phyloP scores from a whole-genome alignment of 2,329 filamentous ascomycete genomes.

The Fusarium sp. region DNA sequence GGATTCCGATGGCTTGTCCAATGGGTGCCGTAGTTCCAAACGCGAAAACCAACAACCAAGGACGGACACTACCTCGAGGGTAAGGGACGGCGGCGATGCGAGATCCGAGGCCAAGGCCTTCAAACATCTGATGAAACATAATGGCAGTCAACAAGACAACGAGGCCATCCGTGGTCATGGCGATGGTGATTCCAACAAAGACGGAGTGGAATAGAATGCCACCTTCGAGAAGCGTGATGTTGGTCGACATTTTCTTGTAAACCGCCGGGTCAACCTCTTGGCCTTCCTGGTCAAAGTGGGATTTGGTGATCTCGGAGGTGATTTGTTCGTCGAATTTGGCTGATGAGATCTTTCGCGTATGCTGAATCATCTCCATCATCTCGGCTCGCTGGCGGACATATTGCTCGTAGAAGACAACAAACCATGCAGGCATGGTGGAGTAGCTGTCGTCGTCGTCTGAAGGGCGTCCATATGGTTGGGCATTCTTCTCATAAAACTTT shows the following conservation, averaged over 20 bases:
- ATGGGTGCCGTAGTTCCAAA: constrained; percentile 74
- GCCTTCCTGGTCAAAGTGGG: constrained; percentile 58
- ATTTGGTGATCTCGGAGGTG: constrained; percentile 44
- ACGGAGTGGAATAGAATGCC: constrained; percentile 85
- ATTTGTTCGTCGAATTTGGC: constrained; percentile 49
- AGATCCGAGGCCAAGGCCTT: constrained; percentile 76
- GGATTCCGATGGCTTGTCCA: constrained; percentile 72
- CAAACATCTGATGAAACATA: constrained; percentile 78
- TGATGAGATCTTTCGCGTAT: constrained; percentile 6
- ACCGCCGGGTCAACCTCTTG: constrained; percentile 58
- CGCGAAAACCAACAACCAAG: constrained; percentile 71
- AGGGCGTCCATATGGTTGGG: constrained; percentile 35
- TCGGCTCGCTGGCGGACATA: constrained; percentile 71
- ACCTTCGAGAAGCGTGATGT: constrained; percentile 80
- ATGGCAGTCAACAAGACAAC: constrained; percentile 76
- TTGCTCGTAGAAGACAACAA: constrained; percentile 72
- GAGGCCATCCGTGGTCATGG: constrained; percentile 76
- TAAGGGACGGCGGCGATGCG: constrained; percentile 77
- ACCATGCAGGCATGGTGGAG: constrained; percentile 69
- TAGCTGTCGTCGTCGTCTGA: constrained; percentile 41
- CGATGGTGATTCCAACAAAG: constrained; percentile 80
- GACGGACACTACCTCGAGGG: constrained; percentile 65
- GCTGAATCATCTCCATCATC: constrained; percentile 66
- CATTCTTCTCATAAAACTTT: constrained; percentile 53
- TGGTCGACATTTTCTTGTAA: constrained; percentile 74